A percentile compares a stretch with the other conserved stretches of the same genome.
Conservation (phyloP, 23 red algal species). For the Gracilaria vermiculophylla region DNA sequence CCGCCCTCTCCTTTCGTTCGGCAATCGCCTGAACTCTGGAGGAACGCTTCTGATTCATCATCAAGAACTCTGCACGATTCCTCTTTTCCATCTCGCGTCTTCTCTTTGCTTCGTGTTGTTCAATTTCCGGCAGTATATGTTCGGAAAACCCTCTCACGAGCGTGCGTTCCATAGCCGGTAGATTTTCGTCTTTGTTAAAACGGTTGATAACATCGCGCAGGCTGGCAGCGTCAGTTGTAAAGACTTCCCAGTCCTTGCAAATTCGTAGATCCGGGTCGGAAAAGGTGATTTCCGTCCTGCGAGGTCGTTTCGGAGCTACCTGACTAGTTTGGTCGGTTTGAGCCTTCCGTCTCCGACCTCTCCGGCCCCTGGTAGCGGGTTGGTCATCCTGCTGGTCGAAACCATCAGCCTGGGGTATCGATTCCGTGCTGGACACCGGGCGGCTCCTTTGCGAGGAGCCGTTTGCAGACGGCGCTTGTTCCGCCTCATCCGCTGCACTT, state of each 20-base stretch:
- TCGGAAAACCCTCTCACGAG: constrained; percentile 18
- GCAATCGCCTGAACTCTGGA: constrained; percentile 53
- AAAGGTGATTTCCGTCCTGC: constrained; percentile 8
- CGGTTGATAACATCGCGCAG: constrained; percentile 28
- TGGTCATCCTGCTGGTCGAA: neutral
- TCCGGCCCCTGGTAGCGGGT: neutral
- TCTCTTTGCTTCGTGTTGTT: constrained; percentile 27
- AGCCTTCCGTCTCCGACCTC: neutral
- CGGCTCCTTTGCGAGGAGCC: neutral
- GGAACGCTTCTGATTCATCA: constrained; percentile 48
- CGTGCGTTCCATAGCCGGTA: neutral
- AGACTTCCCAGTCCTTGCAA: constrained; percentile 37
- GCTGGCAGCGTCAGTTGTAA: neutral
- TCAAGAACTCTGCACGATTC: neutral
- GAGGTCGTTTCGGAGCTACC: constrained; percentile 40
- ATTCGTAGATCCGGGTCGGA: constrained; percentile 26
- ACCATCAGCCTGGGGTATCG: neutral
- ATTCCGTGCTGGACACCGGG: neutral
- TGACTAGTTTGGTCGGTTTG: neutral
- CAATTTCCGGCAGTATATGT: constrained; percentile 35
- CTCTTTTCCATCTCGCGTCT: constrained; percentile 38
- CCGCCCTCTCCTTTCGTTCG: constrained; percentile 24
- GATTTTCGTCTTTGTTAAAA: neutral
- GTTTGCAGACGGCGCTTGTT: neutral
- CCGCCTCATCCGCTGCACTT: too few species aligned